Evolutionary conservation across 352 stramenopile species (phyloP), one percentile per base, ranked within the genome.

Genomic region (Phytophthora ohioensis): DNA sequence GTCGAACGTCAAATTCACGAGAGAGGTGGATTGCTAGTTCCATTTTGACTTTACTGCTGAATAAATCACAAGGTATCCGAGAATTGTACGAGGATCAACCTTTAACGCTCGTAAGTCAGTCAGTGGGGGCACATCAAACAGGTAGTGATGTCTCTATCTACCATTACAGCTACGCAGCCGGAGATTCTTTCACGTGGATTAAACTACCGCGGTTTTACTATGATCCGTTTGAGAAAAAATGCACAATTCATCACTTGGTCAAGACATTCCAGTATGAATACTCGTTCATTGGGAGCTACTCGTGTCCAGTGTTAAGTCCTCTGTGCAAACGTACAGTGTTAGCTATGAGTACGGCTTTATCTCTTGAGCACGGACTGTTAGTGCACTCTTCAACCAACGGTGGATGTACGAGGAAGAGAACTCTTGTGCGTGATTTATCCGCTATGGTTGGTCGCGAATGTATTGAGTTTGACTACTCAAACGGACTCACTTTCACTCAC

Each of bases 231-330:
- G 81, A 87, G 53, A 84, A 81, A 57, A 82, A 69, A 35, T 88
- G 77, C 38, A 73, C 81, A 7, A 64, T 93, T 34, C 81, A 88
- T 31, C 84, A 93, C 30, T 67, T 75, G 36, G 73, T 90, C 1
- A 91, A 87, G 63, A 82, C 73, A 0, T 89, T 80, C 52, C 79
- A 89, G 52, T 93, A 90, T 59, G 82, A 82, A 13, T 91, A 85
- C 39, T 81, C 80, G 4, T 93, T 89, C 35, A 53, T 90, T 0
- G 79, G 84, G 4, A 72, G 70, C 21, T 84, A 88, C 48, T 39
- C 62, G 3, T 69, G 62, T 52, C 70, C 76, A 12, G 78, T 91
- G 4, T 43, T 93, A 17, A 91, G 76, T 59, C 84, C 85, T 41
- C 46, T 93, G 8, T 90, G 82, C 42, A 84, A 89, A 39, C 82